Percentiles rank a stretch among this genome's conserved stretches.
phyloP scores from a whole-genome alignment of 2,329 filamentous ascomycete species.

The Beauveria varroae region DNA sequence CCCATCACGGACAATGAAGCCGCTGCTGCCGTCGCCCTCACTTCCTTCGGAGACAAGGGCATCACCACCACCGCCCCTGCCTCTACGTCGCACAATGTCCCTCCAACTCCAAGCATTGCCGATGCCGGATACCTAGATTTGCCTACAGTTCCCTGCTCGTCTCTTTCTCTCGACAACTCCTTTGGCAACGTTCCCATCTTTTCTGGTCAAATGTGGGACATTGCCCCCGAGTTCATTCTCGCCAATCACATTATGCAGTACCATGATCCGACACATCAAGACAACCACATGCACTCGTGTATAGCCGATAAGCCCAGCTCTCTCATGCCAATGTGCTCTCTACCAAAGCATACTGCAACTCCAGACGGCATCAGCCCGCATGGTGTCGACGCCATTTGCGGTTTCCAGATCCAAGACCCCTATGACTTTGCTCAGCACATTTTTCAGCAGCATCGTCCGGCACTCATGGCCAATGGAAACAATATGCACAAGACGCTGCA shows the following conservation, averaged over 20 bases:
- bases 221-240: constrained; percentile 18
- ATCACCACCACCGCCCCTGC: constrained; percentile 9
- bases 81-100: constrained; percentile 13
- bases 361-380: constrained; percentile 14
- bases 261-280: constrained; percentile 20
- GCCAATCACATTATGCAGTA: constrained; percentile 24
- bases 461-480: constrained; percentile 13
- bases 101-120: constrained; percentile 7
- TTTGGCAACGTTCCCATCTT: constrained; percentile 3
- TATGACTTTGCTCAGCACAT: constrained; percentile 22
- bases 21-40: constrained; percentile 23
- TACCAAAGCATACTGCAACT: constrained; percentile 17
- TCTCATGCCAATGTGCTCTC: constrained; percentile 19
- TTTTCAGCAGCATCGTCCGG: constrained; percentile 20
- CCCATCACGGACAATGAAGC: constrained; percentile 17
- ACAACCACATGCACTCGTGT: constrained; percentile 19
- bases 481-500: constrained; percentile 6
- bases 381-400: constrained; percentile 19
- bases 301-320: constrained; percentile 21
- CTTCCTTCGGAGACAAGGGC: constrained; percentile 22
- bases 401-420: constrained; percentile 21
- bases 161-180: constrained; percentile 16
- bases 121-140: constrained; percentile 11
- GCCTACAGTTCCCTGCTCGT: constrained; percentile 16
- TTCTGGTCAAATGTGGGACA: constrained; percentile 13